phyloP scores from a whole-genome alignment of 2,329 filamentous ascomycete species.

The Lachnellula willkommii region DNA sequence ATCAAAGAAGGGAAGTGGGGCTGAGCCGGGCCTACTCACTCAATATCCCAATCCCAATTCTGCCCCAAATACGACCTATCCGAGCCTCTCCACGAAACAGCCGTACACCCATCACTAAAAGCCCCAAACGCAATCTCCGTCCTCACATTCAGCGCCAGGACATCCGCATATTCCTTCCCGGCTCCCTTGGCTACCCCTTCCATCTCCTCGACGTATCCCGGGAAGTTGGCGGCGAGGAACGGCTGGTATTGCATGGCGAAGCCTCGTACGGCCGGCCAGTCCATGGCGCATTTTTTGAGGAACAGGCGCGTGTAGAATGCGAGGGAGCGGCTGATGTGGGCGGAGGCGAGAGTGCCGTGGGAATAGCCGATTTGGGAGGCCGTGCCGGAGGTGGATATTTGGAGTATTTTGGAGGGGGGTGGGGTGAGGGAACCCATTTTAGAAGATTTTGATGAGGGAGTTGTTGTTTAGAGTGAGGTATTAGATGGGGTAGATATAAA shows the following conservation, averaged over 20 bases:
- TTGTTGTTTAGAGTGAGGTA: too few relatives aligned
- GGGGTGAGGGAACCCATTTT: too few relatives aligned
- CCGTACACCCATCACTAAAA: conserved; percentile 47
- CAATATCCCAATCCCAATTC: conserved; percentile 29
- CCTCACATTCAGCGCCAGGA: conserved; percentile 47
- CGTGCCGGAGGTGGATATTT: conserved; percentile 18
- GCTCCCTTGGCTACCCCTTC: conserved; percentile 42
- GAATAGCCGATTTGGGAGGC: conserved; percentile 31
- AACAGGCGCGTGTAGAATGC: conserved; percentile 35
- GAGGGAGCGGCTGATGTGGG: conserved; percentile 32
- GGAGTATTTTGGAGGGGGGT: conserved; percentile 11
- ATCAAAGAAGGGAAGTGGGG: neutral
- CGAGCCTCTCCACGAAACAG: conserved; percentile 36
- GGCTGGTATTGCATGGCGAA: conserved; percentile 19
- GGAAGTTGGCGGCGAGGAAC: conserved; percentile 14
- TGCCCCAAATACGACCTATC: conserved; percentile 23
- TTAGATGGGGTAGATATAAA: too few relatives aligned
- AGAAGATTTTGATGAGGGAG: too few relatives aligned
- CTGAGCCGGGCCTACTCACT: neutral
- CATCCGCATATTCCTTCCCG: conserved; percentile 36
- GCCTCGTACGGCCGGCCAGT: conserved; percentile 28
- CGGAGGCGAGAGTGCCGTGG: conserved; percentile 31
- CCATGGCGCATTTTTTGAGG: conserved; percentile 29
- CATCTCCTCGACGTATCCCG: conserved; percentile 31
- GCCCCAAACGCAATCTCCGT: conserved; percentile 48